A percentile compares a stretch with the other conserved stretches of the same genome.
Evolutionary conservation across 2,329 filamentous ascomycete genomes (phyloP).

Genomic region (Sarocladium kiliense): DNA sequence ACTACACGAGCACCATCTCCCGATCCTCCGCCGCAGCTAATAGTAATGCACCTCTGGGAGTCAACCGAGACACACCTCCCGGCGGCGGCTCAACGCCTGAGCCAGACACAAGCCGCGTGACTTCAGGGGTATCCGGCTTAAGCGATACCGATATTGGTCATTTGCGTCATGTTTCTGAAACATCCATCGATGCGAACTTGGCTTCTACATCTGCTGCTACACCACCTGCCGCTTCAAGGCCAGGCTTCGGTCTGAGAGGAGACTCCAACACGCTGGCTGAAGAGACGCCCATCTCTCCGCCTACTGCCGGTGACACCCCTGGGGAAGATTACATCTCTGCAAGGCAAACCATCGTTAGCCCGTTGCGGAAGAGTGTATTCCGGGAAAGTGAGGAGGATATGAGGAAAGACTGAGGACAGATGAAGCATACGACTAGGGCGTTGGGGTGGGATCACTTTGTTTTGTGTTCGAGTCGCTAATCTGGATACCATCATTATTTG

Average conservation of each 20-base stretch:
- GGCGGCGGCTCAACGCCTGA: slow-evolving; percentile 6
- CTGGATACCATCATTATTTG: too few relatives aligned
- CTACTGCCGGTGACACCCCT: slow-evolving; percentile 19
- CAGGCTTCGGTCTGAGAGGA: background rate
- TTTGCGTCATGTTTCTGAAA: slow-evolving; percentile 11
- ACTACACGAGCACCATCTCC: slow-evolving; percentile 23
- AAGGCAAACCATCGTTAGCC: slow-evolving; percentile 17
- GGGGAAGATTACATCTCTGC: slow-evolving; percentile 24
- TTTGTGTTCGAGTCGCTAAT: too few relatives aligned
- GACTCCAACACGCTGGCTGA: slow-evolving; percentile 5
- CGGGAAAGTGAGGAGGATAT: slow-evolving; percentile 36
- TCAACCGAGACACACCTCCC: slow-evolving; percentile 10
- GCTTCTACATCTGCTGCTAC: background rate
- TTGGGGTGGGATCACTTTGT: background rate
- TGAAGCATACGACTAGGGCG: background rate
- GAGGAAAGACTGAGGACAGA: slow-evolving; percentile 17
- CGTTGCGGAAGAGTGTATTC: slow-evolving; percentile 35
- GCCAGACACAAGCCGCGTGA: background rate
- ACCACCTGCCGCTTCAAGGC: background rate
- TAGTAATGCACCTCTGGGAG: slow-evolving; percentile 2
- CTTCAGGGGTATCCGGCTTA: background rate
- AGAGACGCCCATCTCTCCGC: slow-evolving; percentile 21
- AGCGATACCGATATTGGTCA: background rate
- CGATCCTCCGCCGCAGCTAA: slow-evolving; percentile 18
- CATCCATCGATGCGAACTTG: slow-evolving; percentile 1